Evolutionary conservation across 116 monocot species (phyloP), one percentile per base, ranked within the genome.

Genomic region (Iris pallida): DNA sequence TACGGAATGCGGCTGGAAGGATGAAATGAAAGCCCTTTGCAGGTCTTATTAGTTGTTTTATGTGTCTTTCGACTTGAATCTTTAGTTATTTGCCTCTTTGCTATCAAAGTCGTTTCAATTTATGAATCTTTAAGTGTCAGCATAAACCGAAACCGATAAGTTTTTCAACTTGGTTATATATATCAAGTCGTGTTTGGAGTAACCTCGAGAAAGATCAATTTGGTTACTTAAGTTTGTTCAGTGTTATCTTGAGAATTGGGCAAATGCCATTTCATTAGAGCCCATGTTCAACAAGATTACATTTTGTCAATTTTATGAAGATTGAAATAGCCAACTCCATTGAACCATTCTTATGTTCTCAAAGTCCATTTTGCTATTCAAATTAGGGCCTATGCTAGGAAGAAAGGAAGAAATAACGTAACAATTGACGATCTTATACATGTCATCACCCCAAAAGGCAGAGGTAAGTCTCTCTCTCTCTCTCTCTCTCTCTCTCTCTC

Each of bases 371-470:
- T 30, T 30, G 30, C 30, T 30, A 30, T 30, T 30, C 30, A 30
- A 30, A 30, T 30, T 66, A 95, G 95, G 82, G 78, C 83, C 0
- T 84, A 91, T 73, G 77, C 91, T 15, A 83, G 76, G 78, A 90
- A 95, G 76, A 95, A 91, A 74, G 91, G 95, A 76, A 95, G 95
- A 84, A 91, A 91, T 68, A 95, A 95, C 81, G 91, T 95, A 7
- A 95, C 95, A 41, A 86, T 95, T 8, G 95, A 95, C 73, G 95
- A 95, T 60, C 91, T 95, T 75, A 76, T 95, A 59, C 85, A 95
- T 53, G 65, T 91, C 52, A 91, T 95, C 66, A 95, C 95, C 30
- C 95, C 95, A 46, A 88, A 86, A 78, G 95, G 95, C 57, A 85
- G 95, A 91, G 95, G 95, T 91, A 42, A 78, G 57, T 14, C 9